Base-by-base conservation (phyloP, 345 rosid species). In the Physaria fendleri region DNA sequence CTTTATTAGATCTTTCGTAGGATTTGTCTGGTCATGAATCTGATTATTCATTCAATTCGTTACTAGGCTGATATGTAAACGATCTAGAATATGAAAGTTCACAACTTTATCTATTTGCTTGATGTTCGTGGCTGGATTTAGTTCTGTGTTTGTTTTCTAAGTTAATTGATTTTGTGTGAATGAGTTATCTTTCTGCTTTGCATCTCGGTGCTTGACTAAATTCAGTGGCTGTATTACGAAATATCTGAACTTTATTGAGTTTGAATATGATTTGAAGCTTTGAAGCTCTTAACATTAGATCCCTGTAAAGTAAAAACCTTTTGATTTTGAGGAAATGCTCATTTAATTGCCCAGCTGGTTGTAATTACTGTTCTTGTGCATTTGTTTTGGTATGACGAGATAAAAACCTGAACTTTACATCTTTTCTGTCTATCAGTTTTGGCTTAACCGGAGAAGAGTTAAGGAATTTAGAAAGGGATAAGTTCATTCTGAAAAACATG, bases 161-260 rank as follows among this genome's bases (percentile, higher is more conserved):
- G 20, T 14, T 6, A 5, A 34, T 35, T 45, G 40, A 1, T 25
- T 53, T 33, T 45, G 18, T 38, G 64, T 47, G 42, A 56, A 12
- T 58, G 43, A 57, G 30, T 35, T 44, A 17, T 21, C 33, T 33
- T 30, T 17, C 5, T 29, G 33, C 21, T 30, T 16, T 8, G 16
- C 9, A 65, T 44, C 46, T 65, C 45, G 28, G 30, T 66, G 45
- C 38, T 21, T 66, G 64, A 38, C 53, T 57, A 7, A 15, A 21
- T 2, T 66, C 28, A 10, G 16, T 34, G 40, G 21, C 22, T 43
- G 28, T 54, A 5, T 17, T 33, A n/a, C 12, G n/a, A 20, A 40
- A 69, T 20, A 14, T 44, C 9, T 4, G 4, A 24, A 44, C 35
- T 53, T 61, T 53, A 15, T 50, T 28, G 5, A 2, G 13, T 14